These are phyloP conservation scores for Inga oerstediana DNA, from an alignment of 306 rosid species.

Conservation along the genomic window DNA sequence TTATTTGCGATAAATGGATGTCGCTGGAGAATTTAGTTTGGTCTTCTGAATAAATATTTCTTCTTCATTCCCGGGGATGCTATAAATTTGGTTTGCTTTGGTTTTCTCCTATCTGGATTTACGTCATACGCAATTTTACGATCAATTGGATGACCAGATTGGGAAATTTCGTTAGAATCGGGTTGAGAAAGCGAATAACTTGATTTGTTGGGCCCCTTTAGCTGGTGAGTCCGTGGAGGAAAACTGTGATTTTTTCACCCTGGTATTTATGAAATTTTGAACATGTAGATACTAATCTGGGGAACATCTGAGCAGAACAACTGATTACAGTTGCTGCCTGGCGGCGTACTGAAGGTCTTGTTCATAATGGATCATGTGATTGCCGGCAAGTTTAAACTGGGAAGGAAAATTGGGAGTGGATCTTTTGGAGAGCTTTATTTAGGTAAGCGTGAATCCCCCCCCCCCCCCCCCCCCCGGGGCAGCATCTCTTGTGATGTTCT, in stretches of 20 bases:
- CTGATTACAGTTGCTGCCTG: slow-evolving; percentile 36
- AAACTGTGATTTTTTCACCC: slow-evolving; percentile 28
- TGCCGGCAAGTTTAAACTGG: slow-evolving; percentile 90
- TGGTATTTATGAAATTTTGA: slow-evolving; percentile 43
- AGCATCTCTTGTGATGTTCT: slow-evolving; percentile 14
- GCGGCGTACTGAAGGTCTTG: slow-evolving; percentile 43
- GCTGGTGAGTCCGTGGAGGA: slow-evolving; percentile 44
- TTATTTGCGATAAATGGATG: slow-evolving; percentile 34
- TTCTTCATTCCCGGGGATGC: slow-evolving; percentile 49
- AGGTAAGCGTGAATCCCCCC: slow-evolving; percentile 39
- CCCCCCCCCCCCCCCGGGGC: neutral
- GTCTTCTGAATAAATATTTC: slow-evolving; percentile 33
- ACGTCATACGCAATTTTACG: neutral
- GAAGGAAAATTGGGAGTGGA: slow-evolving; percentile 99
- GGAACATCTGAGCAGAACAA: slow-evolving; percentile 40
- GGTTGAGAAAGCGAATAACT: slow-evolving; percentile 37
- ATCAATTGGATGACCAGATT: slow-evolving; percentile 14
- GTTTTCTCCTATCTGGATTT: slow-evolving; percentile 4
- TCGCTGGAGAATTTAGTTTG: slow-evolving; percentile 34
- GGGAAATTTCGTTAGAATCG: slow-evolving; percentile 38
- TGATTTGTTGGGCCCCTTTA: slow-evolving; percentile 17
- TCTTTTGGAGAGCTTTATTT: slow-evolving; percentile 98
- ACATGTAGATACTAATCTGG: slow-evolving; percentile 47
- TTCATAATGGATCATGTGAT: slow-evolving; percentile 89
- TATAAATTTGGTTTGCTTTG: slow-evolving; percentile 29